phyloP scores from a whole-genome alignment of 179 eudicot species.

The Vitellaria paradoxa region DNA sequence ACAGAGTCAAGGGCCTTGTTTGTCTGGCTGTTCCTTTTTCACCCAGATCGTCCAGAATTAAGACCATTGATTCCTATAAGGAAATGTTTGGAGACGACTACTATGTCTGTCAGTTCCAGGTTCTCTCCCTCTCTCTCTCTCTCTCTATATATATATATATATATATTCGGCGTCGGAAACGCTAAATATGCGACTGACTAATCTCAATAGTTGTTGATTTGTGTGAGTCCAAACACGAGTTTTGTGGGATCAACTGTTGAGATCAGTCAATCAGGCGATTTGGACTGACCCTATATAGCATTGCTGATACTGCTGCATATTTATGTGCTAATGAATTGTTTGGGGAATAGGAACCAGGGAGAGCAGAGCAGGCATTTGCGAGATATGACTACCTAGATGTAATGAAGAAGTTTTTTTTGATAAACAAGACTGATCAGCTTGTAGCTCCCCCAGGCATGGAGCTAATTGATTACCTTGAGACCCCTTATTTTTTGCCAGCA shows the following conservation, averaged over 20 bases:
- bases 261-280: no score
- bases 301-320: neutral
- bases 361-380: constrained; percentile 53
- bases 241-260: no score
- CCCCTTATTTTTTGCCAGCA: constrained; percentile 35
- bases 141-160: neutral
- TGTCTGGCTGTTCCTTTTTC: constrained; percentile 35
- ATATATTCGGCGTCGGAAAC: no score
- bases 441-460: constrained; percentile 50
- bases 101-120: constrained; percentile 46
- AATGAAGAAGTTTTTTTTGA: constrained; percentile 43
- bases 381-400: constrained; percentile 43
- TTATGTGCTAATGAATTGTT: neutral
- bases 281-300: no score
- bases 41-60: constrained; percentile 29
- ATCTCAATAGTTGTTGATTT: no score
- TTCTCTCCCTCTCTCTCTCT: constrained; percentile 17
- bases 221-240: no score
- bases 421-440: constrained; percentile 29
- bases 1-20: constrained; percentile 41
- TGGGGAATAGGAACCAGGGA: constrained; percentile 35
- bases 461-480: constrained; percentile 43
- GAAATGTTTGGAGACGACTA: constrained; percentile 36
- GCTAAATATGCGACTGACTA: no score
- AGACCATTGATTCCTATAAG: constrained; percentile 22